These are phyloP conservation scores for Rosa hybrid DNA, from an alignment of 331 rosid genomes.

Conservation along the genomic window DNA sequence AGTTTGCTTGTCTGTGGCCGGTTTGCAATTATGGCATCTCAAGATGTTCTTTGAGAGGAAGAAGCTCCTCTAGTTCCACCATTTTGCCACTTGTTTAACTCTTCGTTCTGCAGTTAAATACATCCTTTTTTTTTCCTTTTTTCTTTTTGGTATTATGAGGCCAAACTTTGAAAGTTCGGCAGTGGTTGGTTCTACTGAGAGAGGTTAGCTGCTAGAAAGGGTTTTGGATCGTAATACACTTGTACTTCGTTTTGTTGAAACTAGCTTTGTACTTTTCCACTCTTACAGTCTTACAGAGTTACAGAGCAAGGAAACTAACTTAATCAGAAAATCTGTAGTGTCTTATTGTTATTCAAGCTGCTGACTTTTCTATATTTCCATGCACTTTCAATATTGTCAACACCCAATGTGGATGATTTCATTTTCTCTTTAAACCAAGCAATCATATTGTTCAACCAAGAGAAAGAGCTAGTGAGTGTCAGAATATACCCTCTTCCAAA, in stretches of 20 bases:
- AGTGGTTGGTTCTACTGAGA: not conserved
- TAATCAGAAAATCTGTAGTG: not conserved
- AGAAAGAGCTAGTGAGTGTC: not conserved
- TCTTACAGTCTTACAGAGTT: not conserved
- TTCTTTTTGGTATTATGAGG: not conserved
- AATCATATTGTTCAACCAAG: not conserved
- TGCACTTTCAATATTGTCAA: not conserved
- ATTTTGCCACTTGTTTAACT: constrained; percentile 2
- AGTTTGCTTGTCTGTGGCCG: constrained; percentile 86
- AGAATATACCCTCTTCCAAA: not conserved
- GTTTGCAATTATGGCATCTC: constrained; percentile 90
- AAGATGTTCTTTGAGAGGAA: constrained; percentile 91
- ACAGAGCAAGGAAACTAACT: not conserved
- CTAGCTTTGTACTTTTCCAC: constrained; percentile 4
- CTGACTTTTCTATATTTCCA: not conserved
- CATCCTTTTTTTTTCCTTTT: not conserved
- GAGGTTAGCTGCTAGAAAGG: constrained; percentile 2
- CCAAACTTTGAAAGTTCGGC: not conserved
- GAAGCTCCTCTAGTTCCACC: constrained; percentile 65
- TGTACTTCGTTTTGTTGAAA: not conserved
- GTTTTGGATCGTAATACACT: not conserved
- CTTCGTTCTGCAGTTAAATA: not conserved
- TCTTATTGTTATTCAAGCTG: not conserved
- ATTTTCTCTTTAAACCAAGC: not conserved
- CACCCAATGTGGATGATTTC: not conserved